Evolutionary conservation across 441 rosid species (phyloP), one percentile per base, ranked within the genome.

Genomic region (Bocquillonia castaneifolia): DNA sequence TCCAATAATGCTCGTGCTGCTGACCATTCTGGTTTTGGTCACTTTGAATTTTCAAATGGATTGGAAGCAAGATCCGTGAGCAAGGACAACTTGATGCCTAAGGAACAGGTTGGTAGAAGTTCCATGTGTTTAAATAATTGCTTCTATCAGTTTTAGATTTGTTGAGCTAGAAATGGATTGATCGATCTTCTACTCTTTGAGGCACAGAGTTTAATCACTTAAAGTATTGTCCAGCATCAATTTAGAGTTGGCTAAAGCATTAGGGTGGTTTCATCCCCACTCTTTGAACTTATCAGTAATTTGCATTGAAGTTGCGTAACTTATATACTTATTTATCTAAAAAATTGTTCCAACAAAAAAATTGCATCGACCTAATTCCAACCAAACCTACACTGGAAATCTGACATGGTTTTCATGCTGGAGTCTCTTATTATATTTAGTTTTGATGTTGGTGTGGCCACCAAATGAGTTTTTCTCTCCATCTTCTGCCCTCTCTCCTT

Each of bases 31-130:
- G 68, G 75, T 66, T 71, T 73, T 58, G 67, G 63, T 67, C 78
- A 75, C 65, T 31, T 76, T 17, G 56, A 76, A 23, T 76, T 74
- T 71, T 59, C 68, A 66, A 79, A 78, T 65, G 78, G 71, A 50
- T 66, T 74, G 59, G 84, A 76, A 72, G 73, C 74, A 63, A 79
- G 80, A 77, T 78, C 77, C 28, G 79, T 67, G 66, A 78, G 72
- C 64, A 81, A 69, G 76, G 83, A 83, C 75, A 78, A 72, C 58
- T 58, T 66, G 67, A 68, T 79, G 60, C 75, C 58, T 20, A 75
- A 72, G 71, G 83, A 76, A 64, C 80, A 86, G 94, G 96, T 92
- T 72, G 28, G 84, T 73, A 59, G 55, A 47, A 44, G 77, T 32
- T 59, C 69, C 48, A 40, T 53, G 37, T 15, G 53, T 57, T 40